Base-by-base conservation (phyloP, 192 early-diverging fungal species). In the Cladochytrium replicatum region DNA sequence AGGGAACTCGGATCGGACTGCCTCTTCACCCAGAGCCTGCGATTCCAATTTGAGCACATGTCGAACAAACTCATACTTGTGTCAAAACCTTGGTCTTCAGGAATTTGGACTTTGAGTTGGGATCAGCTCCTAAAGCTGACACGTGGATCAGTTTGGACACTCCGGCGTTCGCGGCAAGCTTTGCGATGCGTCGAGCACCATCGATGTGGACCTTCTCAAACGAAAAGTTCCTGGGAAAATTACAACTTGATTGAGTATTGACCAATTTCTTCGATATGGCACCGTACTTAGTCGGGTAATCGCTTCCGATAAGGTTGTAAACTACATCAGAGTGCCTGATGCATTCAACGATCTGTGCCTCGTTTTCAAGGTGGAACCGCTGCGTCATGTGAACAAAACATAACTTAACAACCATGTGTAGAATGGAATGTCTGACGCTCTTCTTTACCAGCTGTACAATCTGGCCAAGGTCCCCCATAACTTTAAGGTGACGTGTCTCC, bases 291-390 rank as follows among this genome's bases (percentile, higher is more conserved):
- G 95, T 93, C 45, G 81, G 78, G 50, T 83, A 93, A 71, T 89
- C 86, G 57, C 84, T 78, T 8, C 91, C 95, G 46, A 98, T 83
- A 42, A 91, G 77, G 62, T 98, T 98, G 65, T 90, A 87, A 49
- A 98, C 91, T 32, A 87, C 81, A 56, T 98, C 95, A 22, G 89
- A 91, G 69, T 98, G 85, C 50, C 84, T 85, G 31, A 98, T 75
- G 57, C 76, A 80, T 60, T 88, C 86, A 25, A 73, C 72, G 49
- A 98, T 79, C 54, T 78, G 74, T 31, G 85, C 77, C 43, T 86
- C 83, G 68, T 98, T 87, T 48, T 84, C 80, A 30, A 94, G 58
- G 59, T 94, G 87, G 63, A 92, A 93, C 55, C 93, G 81, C 82
- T 84, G 48, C 1, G n/a, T n/a, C n/a, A n/a, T n/a, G n/a, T n/a